Conservation (phyloP, 2,329 filamentous ascomycete species). For the Mycocentrospora acerina region DNA sequence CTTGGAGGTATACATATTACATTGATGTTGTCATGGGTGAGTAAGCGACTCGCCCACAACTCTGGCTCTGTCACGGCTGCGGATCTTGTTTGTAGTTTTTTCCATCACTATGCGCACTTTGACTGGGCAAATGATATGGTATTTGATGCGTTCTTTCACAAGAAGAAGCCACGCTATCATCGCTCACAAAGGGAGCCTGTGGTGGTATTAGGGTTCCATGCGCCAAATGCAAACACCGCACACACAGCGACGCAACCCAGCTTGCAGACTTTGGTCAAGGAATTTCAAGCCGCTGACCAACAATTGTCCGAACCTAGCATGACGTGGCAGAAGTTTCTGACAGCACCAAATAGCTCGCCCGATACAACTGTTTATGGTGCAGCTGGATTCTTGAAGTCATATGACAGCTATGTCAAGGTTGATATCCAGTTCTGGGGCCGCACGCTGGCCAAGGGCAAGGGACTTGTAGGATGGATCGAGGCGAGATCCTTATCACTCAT, state of each 20-base stretch:
- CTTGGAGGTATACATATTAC: constrained; percentile 67
- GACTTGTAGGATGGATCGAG: constrained; percentile 65
- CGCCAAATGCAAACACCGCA: constrained; percentile 63
- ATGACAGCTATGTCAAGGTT: constrained; percentile 61
- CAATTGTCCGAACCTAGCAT: constrained; percentile 39
- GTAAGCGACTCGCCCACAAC: constrained; percentile 49
- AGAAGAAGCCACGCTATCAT: constrained; percentile 48
- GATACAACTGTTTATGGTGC: constrained; percentile 4
- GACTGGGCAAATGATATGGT: constrained; percentile 59
- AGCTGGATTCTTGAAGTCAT: constrained; percentile 53
- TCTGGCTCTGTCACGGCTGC: constrained; percentile 46
- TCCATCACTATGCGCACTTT: constrained; percentile 62
- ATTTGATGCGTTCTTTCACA: constrained; percentile 61
- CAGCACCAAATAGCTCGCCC: background rate
- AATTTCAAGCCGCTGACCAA: constrained; percentile 52
- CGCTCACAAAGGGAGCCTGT: constrained; percentile 62
- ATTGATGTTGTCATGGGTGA: constrained; percentile 61
- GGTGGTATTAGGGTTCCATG: constrained; percentile 63
- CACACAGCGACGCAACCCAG: constrained; percentile 57
- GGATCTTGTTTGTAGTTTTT: constrained; percentile 62
- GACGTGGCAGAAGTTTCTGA: constrained; percentile 35
- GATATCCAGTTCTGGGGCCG: constrained; percentile 67
- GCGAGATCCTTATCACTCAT: constrained; percentile 61
- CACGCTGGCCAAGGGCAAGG: constrained; percentile 55
- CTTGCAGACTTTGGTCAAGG: constrained; percentile 52